Evolutionary conservation across 2,329 filamentous ascomycete genomes (phyloP).

Genomic region (Paecilomyces fulvus): DNA sequence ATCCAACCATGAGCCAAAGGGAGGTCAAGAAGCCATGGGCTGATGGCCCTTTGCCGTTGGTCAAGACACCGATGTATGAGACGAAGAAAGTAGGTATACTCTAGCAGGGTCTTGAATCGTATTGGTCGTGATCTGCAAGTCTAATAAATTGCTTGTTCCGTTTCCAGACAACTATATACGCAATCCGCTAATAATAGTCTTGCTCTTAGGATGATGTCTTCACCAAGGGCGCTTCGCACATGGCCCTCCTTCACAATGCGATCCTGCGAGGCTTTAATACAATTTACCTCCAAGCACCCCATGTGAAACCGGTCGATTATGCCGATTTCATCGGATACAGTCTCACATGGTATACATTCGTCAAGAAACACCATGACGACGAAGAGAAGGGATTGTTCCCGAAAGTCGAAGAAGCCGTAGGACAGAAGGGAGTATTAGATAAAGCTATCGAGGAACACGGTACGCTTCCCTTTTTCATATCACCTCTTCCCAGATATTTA

Average conservation of each 20-base stretch:
- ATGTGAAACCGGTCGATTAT: constrained; percentile 17
- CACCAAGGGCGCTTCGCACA: neutral
- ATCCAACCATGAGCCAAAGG: neutral
- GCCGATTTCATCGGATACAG: constrained; percentile 28
- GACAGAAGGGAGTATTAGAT: constrained; percentile 19
- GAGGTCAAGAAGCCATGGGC: constrained; percentile 1
- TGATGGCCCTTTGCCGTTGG: constrained; percentile 2
- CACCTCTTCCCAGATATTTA: neutral
- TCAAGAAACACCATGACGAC: constrained; percentile 28
- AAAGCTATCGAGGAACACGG: constrained; percentile 26
- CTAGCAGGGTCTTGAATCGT: neutral
- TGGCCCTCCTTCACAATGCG: constrained; percentile 32
- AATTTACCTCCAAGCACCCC: constrained; percentile 26
- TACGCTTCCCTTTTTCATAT: constrained; percentile 7
- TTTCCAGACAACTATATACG: neutral
- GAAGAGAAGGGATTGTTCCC: constrained; percentile 29
- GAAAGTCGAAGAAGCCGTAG: constrained; percentile 21
- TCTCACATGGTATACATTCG: constrained; percentile 24
- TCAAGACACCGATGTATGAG: constrained; percentile 3
- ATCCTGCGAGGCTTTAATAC: constrained; percentile 34
- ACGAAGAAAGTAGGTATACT: neutral
- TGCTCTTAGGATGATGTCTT: constrained; percentile 4
- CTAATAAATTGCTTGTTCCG: no score
- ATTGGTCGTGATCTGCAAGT: no score
- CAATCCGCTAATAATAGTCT: neutral